Evolutionary conservation across 2,329 filamentous ascomycete genomes (phyloP), one percentile per base, ranked within the genome.

Genomic region (Pseudogymnoascus sp.): DNA sequence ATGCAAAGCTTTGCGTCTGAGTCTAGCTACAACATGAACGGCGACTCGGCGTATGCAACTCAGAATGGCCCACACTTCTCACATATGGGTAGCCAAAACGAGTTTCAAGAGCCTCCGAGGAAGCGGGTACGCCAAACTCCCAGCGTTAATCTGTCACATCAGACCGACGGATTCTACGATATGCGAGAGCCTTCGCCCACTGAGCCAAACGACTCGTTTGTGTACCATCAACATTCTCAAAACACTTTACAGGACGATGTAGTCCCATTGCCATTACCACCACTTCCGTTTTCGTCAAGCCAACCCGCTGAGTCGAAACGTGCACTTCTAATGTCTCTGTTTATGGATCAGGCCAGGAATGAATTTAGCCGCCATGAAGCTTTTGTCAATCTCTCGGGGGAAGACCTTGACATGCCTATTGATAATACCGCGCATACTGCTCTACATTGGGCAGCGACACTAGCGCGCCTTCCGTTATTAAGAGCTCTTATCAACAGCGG

Each of bases 361-460:
- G 90, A 96, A 68, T 88, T 80, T 67, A 83, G 86, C 1, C 87
- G 88, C 64, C 89, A 93, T 71, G 89, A 92, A 10, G 89, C 90
- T 41, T 84, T 99, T 41, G 81, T 87, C 60, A 87, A 86, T 8
- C 82, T 97, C 64, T 89, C 86, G 1, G 86, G 90, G 0, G 80
- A 88, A 41, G 93, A 99, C 69, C 83, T 98, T 21, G 95, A 99
- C 72, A 89, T 95, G 74, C 93, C 95, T 1, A 91, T 99, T 64
- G 95, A 99, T 72, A 84, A 88, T 25, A 92, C 92, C 65, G 88
- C 88, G 37, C 92, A 98, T 72, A 98, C 92, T 16, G 93, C 93
- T 2, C 80, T 99, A 43, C 93, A 98, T 73, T 99, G 95, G 95
- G 95, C 95, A 2, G 92, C 95, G 4, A 97, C 95, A 4, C 81